These are phyloP conservation scores for Podila minutissima DNA, from an alignment of 192 early-diverging fungal genomes.

Conservation along the genomic window DNA sequence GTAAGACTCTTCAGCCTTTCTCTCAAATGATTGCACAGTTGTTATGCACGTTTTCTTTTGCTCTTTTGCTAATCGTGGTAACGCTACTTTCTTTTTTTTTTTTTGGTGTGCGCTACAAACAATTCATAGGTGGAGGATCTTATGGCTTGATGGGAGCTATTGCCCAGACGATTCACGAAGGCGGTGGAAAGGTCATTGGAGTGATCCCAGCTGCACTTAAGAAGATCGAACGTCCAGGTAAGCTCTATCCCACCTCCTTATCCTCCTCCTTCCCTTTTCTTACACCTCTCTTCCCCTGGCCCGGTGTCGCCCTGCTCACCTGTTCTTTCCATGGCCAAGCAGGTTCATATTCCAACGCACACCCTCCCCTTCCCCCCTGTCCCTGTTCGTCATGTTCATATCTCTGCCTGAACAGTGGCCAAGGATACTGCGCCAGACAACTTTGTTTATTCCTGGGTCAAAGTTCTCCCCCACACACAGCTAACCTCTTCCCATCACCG, in stretches of 20 bases:
- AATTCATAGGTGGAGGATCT: conserved; percentile 63
- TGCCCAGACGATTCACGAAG: conserved; percentile 69
- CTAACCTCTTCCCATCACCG: not conserved
- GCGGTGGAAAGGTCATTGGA: conserved; percentile 73
- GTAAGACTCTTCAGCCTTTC: conserved; percentile 12
- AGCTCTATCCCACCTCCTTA: not conserved
- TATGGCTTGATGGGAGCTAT: conserved; percentile 86
- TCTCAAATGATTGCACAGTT: conserved; percentile 13
- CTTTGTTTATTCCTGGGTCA: no score
- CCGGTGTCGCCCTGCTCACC: not conserved
- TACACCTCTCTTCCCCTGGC: not conserved
- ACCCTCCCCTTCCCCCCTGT: no score
- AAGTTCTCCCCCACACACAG: not conserved
- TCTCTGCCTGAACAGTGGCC: no score
- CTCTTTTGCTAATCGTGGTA: not conserved
- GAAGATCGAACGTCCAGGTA: conserved; percentile 51
- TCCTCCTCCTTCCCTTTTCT: not conserved
- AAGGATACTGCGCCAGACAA: no score
- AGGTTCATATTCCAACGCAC: no score
- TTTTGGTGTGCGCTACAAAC: not conserved
- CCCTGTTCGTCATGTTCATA: no score
- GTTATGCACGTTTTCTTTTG: not conserved
- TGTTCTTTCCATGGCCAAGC: not conserved
- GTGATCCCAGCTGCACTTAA: conserved; percentile 78
- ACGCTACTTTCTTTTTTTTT: not conserved